A percentile compares a stretch with the other conserved stretches of the same genome.
phyloP scores from a whole-genome alignment of 306 rosid genomes.

The Fragaria iinumae region DNA sequence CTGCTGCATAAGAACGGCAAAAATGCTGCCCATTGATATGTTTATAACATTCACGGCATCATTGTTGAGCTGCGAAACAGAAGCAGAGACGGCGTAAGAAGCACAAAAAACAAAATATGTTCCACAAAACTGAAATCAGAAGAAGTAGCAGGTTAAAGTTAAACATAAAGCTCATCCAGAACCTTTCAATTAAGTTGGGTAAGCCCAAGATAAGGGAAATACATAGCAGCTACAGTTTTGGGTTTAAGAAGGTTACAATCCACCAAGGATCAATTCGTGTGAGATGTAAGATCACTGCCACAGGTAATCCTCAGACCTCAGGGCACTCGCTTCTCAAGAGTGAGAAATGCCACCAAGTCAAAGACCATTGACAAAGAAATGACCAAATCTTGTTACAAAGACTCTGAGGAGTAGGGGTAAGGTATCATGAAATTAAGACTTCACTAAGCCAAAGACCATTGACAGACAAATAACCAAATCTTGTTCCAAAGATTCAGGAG shows the following conservation, averaged over 20 bases:
- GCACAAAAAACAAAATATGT: not conserved
- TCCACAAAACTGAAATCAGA: not conserved
- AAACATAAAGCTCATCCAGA: not conserved
- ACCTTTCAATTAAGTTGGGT: not conserved
- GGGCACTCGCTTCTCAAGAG: too few relatives aligned
- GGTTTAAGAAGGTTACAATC: not conserved
- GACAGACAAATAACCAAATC: not conserved
- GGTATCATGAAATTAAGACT: not conserved
- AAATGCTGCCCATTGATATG: constrained; percentile 80
- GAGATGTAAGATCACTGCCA: too few relatives aligned
- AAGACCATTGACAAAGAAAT: not conserved
- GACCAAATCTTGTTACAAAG: too few relatives aligned
- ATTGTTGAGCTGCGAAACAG: constrained; percentile 78
- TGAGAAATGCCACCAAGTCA: not conserved
- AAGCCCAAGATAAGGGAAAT: not conserved
- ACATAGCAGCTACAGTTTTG: not conserved
- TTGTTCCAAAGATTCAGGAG: not conserved
- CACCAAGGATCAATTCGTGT: not conserved
- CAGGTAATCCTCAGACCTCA: too few relatives aligned
- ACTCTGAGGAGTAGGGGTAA: not conserved
- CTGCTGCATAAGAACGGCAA: constrained; percentile 87
- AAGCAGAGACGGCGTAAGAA: not conserved
- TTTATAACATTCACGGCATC: constrained; percentile 87
- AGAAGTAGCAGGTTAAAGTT: not conserved
- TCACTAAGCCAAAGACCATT: not conserved